Base-by-base conservation (phyloP, 2,329 filamentous ascomycete species). In the Cucurbitaria berberidis region DNA sequence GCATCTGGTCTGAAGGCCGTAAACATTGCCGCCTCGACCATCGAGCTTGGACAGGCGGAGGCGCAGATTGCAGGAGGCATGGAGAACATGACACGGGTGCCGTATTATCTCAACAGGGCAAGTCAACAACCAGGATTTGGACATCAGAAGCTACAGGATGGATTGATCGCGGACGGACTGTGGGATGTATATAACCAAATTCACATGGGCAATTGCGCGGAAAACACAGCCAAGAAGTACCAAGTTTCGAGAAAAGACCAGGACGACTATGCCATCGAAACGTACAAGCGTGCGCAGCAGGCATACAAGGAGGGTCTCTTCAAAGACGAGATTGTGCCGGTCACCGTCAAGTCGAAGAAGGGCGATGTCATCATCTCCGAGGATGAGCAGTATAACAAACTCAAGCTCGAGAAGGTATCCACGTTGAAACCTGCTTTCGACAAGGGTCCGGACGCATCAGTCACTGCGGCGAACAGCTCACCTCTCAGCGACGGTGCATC, bases 141-240 rank as follows among this genome's bases (percentile, higher is more conserved):
- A 29, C 86, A 96, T 67, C 82, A 95, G 64, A 89, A 89, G 76
- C 80, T 96, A 76, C 89, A 96, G 75, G 95, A 99, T 69, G 95
- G 93, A 0, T 78, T 99, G 67, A 89, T 98, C 72, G 95, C 95
- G 76, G 95, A 99, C 70, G 95, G 95, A 0, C 78, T 99, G 56
- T 96, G 91, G 81, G 95, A 99, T 73, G 93, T 96, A 13, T 99
- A 97, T 77, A 92, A 96, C 74, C 86, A 96, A 73, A 89, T 97
- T 69, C 95, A 98, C 77, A 99, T 99, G 95, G 95, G 95, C 38
- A 92, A 95, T 66, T 99, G 95, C 73, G 93, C 93, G 15, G 95
- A 99, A 80, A 91, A 89, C 63, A 97, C 93, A 1, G 95, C 90
- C 42, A 96, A 96, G 82, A 93, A 93, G 67, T 84, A 91, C 76